Conservation (phyloP, 1,284 basidiomycete genomes). For the Schizophyllum commune region DNA sequence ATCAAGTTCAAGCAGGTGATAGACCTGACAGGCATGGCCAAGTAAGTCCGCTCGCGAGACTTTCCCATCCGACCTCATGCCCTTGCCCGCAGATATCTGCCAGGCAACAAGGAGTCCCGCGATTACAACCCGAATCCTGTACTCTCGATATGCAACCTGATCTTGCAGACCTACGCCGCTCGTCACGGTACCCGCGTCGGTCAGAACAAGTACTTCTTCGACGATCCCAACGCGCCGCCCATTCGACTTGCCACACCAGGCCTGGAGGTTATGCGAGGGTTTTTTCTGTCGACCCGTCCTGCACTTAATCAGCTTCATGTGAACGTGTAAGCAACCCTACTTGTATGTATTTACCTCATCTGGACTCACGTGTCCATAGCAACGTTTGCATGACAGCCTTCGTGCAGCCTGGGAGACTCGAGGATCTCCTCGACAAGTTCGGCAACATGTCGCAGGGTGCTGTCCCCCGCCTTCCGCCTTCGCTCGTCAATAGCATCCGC, state of each 20-base stretch:
- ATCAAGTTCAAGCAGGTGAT: conserved; percentile 42
- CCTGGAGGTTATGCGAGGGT: conserved; percentile 55
- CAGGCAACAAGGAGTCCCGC: conserved; percentile 33
- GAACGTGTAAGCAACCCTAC: conserved; percentile 39
- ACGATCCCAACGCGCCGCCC: conserved; percentile 16
- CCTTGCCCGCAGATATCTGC: conserved; percentile 42
- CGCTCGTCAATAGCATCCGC: conserved; percentile 45
- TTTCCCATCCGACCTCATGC: neutral
- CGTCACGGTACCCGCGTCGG: conserved; percentile 50
- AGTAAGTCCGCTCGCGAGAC: conserved; percentile 31
- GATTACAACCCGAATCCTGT: conserved; percentile 31
- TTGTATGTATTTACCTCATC: neutral
- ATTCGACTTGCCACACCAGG: conserved; percentile 33
- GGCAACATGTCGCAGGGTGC: conserved; percentile 31
- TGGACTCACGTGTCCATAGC: conserved; percentile 14
- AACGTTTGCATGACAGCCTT: conserved; percentile 72
- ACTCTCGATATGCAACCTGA: conserved; percentile 39
- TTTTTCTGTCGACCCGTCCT: conserved; percentile 59
- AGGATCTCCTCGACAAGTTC: conserved; percentile 46
- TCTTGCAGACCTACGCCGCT: conserved; percentile 51
- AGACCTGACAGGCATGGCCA: conserved; percentile 31
- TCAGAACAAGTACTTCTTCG: conserved; percentile 57
- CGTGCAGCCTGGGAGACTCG: conserved; percentile 53
- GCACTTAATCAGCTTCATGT: conserved; percentile 61
- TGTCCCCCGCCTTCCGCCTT: conserved; percentile 25